Percentiles rank a stretch among this genome's conserved stretches.
These are phyloP conservation scores for Geotrichum phurueaensis DNA, from an alignment of 1,139 yeast genomes.

Conservation along the genomic window DNA sequence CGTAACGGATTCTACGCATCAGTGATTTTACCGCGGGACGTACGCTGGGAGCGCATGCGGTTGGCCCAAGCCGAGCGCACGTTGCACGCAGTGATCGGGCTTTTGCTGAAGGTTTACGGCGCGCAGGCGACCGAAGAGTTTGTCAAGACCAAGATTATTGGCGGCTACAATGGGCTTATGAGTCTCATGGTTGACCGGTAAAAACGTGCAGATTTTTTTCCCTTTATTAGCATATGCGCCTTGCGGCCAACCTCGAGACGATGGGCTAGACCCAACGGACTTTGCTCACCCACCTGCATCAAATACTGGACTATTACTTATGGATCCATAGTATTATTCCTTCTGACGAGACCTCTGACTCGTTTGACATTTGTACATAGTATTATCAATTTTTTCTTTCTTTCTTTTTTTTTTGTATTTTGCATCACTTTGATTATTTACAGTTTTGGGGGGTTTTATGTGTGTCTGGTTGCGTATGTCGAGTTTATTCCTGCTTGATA, in stretches of 20 bases:
- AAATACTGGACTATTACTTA: background rate
- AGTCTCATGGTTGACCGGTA: conserved; percentile 4
- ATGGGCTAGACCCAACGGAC: background rate
- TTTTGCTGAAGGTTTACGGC: background rate
- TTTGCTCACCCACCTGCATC: background rate
- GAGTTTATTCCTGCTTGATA: conserved; percentile 20
- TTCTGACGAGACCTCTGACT: background rate
- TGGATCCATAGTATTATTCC: background rate
- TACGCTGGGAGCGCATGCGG: background rate
- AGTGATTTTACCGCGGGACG: background rate
- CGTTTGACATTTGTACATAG: conserved; percentile 19
- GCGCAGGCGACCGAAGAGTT: background rate
- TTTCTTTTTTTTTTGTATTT: background rate
- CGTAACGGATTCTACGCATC: conserved; percentile 1
- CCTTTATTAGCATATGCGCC: background rate
- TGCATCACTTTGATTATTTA: background rate
- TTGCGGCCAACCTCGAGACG: background rate
- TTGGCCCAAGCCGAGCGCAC: conserved; percentile 1
- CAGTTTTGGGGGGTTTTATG: background rate
- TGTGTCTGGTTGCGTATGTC: background rate
- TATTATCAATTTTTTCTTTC: background rate
- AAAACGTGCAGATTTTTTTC: background rate
- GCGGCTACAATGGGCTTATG: conserved; percentile 11
- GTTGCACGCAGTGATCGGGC: conserved; percentile 2
- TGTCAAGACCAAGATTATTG: conserved; percentile 6